These are phyloP conservation scores for Xylariaceae sp. DNA, from an alignment of 2,329 filamentous ascomycete species.

Conservation along the genomic window DNA sequence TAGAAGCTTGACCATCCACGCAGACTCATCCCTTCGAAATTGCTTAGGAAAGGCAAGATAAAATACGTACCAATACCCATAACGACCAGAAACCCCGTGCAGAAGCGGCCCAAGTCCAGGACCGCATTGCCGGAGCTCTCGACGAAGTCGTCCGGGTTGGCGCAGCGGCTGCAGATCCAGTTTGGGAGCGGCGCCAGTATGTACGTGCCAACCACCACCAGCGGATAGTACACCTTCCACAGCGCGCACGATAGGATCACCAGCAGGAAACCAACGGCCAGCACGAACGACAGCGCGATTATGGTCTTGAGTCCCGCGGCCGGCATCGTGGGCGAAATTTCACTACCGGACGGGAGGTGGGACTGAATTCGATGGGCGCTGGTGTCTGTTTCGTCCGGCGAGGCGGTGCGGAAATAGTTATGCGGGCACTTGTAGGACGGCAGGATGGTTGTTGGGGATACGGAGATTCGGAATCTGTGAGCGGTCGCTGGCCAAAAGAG, in stretches of 20 bases:
- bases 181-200: conserved; percentile 92
- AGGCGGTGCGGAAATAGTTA: too few relatives aligned
- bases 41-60: background rate
- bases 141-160: conserved; percentile 95
- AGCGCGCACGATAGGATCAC: conserved; percentile 97
- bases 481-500: too few relatives aligned
- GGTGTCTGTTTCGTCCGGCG: too few relatives aligned
- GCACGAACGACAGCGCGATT: conserved; percentile 97
- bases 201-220: conserved; percentile 95
- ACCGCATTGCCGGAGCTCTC: conserved; percentile 81
- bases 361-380: too few relatives aligned
- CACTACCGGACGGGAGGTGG: conserved; percentile 19
- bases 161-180: conserved; percentile 89
- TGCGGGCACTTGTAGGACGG: too few relatives aligned
- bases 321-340: conserved; percentile 57
- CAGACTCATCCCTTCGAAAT: background rate
- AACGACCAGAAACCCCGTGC: conserved; percentile 92
- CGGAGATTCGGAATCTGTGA: too few relatives aligned
- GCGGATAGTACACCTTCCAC: conserved; percentile 91
- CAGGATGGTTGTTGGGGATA: too few relatives aligned
- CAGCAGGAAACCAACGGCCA: conserved; percentile 97
- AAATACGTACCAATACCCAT: conserved; percentile 88
- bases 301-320: conserved; percentile 97
- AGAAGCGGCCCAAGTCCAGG: conserved; percentile 92
- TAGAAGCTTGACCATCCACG: background rate